Evolutionary conservation across 2,329 filamentous ascomycete genomes (phyloP), one percentile per base, ranked within the genome.

Genomic region (Aureobasidium sp.): DNA sequence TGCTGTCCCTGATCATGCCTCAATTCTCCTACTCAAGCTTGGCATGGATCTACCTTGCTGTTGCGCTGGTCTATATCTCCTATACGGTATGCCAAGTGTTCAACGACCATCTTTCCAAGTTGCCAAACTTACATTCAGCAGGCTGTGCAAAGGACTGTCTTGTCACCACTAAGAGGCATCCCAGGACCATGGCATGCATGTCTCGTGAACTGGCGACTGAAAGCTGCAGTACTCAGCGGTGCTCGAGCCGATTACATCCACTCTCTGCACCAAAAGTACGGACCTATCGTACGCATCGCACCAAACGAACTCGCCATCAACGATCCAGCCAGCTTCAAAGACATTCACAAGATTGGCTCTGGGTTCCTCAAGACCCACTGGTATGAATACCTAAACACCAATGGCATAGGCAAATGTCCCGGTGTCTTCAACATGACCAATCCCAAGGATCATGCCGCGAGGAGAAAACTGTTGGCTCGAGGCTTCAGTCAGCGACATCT

Each of bases 191-290:
- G 56, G 54, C 51, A 62, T 30, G 54, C 61, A 6, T 49, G 45
- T 25, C 59, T 59, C 38, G 63, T 62, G 8, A 59, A 58, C 17
- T 54, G 65, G 5, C 60, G 56, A 2, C 60, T 73, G 22, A 71
- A 71, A 53, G 58, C 63, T 7, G 65, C 67, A 7, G 65, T 70
- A 14, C 56, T 71, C 6, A 60, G 60, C 5, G 69, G 70, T 7
- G 64, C 67, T 10, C 64, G 70, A 2, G 66, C 69, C 44, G 66
- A 69, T 52, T 69, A 70, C 57, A 68, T 72, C 30, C 63, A 72
- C 53, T 53, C 57, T 4, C 61, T 73, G 1, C 70, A 73, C 56
- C 51, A 63, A 27, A 48, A 56, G 32, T 65, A 66, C 52, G 65
- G 65, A 2, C 60, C 61, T 2, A 56, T 60, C 34, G 65, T 67